Base-by-base conservation (phyloP, 73 alveolate genomes). In the Paramecium sonneborni region DNA sequence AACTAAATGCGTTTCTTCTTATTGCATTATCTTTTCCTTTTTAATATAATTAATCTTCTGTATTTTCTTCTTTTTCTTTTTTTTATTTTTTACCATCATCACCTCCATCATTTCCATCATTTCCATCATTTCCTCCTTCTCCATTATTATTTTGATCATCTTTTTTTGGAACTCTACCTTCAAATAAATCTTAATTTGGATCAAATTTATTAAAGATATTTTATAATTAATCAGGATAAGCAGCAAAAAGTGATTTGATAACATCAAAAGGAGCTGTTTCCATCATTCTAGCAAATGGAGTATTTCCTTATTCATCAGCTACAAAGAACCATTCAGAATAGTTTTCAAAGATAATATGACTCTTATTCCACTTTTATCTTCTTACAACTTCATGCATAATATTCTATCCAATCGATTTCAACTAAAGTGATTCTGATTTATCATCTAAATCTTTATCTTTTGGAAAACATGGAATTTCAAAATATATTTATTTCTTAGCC, bases 381-480 rank as follows among this genome's bases (percentile, higher is more conserved):
- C 89, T 76, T 37, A 44, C 68, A 8, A 76, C 89, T 41, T 76
- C 89, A 44, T 76, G 89, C 43, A 76, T 20, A 39, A 76, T 41
- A 41, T 76, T 76, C 12, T 76, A 76, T 38, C 89, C 70, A 3
- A 76, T 11, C 11, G 30, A 57, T 20, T 44, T 38, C n/a, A 76
- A 41, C 12, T 38, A 23, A 8, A 76, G 39, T 15, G 89, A 76
- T 3, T 76, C 89, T 23, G 43, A 20, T 41, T 76, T 76, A 0
- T 76, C 70, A 41, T 76, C 89, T 41, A 76, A 76, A 76, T 76
- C 70, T 35, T 23, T n/a, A 76, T 76, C 55, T 44, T 76, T 76
- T 12, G 89, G 89, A 74, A 76, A 76, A 21, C 89, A 76, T n/a
- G 89, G 89, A 76, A 76, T 76, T 7, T 76, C 89, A 76, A 76